Evolutionary conservation across 768 basidiomycete species (phyloP).

Genomic region (Boletus huronensis): DNA sequence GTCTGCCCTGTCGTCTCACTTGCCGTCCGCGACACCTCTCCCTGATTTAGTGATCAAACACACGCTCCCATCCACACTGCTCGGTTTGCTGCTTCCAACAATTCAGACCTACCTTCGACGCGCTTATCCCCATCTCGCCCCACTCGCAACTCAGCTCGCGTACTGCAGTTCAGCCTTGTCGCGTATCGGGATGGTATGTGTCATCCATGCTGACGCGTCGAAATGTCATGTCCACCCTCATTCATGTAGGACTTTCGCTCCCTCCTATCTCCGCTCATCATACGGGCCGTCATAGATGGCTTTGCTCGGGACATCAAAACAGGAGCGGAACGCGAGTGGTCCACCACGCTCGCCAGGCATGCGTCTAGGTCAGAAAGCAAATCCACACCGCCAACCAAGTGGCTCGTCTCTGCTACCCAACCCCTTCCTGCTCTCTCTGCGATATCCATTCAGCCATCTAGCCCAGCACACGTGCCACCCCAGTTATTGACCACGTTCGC

Average conservation of each 20-base stretch:
- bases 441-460: slow-evolving; percentile 18
- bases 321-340: slow-evolving; percentile 37
- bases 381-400: slow-evolving; percentile 42
- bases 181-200: slow-evolving; percentile 72
- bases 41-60: slow-evolving; percentile 28
- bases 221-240: background rate
- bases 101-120: slow-evolving; percentile 60
- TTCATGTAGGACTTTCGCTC: slow-evolving; percentile 58
- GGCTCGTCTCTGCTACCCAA: slow-evolving; percentile 45
- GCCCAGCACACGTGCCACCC: slow-evolving; percentile 63
- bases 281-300: slow-evolving; percentile 55
- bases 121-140: slow-evolving; percentile 62
- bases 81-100: slow-evolving; percentile 59
- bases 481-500: slow-evolving; percentile 69
- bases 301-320: slow-evolving; percentile 44
- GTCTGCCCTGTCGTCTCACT: slow-evolving; percentile 16
- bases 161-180: slow-evolving; percentile 92
- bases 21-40: slow-evolving; percentile 18
- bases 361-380: slow-evolving; percentile 9
- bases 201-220: background rate
- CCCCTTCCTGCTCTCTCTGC: slow-evolving; percentile 27
- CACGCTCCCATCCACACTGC: slow-evolving; percentile 31
- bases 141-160: slow-evolving; percentile 87
- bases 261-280: slow-evolving; percentile 63
- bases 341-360: slow-evolving; percentile 24